Percentiles rank a stretch among this genome's conserved stretches.
Evolutionary conservation across 768 basidiomycete species (phyloP).

Genomic region (Fomitopsis serialis): DNA sequence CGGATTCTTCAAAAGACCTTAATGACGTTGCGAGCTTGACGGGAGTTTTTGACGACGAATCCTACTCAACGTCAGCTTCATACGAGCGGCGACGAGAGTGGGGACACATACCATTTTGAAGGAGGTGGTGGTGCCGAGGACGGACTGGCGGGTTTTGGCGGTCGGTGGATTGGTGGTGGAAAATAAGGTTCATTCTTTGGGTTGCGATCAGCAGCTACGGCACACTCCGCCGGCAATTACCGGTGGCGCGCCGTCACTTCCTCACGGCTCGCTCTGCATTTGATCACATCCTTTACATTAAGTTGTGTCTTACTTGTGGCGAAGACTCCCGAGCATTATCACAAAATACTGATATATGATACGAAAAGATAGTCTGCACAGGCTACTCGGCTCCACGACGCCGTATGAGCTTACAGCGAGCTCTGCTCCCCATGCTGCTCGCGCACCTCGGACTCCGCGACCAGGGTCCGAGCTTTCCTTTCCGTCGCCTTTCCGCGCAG

Average conservation of each 20-base stretch:
- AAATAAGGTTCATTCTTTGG: constrained; percentile 25
- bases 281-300: too few species aligned
- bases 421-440: too few species aligned
- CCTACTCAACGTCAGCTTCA: constrained; percentile 38
- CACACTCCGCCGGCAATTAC: constrained; percentile 10
- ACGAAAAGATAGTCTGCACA: not conserved
- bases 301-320: too few species aligned
- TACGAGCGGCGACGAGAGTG: not conserved
- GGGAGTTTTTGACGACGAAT: constrained; percentile 82
- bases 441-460: not conserved
- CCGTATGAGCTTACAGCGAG: too few species aligned
- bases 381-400: too few species aligned
- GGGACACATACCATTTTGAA: constrained; percentile 24
- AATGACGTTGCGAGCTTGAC: constrained; percentile 97
- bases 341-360: not conserved
- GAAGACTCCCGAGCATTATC: too few species aligned
- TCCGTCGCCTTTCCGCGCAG: constrained; percentile 53
- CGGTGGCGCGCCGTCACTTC: not conserved
- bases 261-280: not conserved
- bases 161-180: constrained; percentile 21
- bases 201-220: constrained; percentile 13
- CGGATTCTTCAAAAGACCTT: constrained; percentile 51
- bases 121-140: constrained; percentile 19
- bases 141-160: constrained; percentile 20
- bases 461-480: constrained; percentile 26